Base-by-base conservation (phyloP, 257 asterid species). In the Nicotiana sylvestris region DNA sequence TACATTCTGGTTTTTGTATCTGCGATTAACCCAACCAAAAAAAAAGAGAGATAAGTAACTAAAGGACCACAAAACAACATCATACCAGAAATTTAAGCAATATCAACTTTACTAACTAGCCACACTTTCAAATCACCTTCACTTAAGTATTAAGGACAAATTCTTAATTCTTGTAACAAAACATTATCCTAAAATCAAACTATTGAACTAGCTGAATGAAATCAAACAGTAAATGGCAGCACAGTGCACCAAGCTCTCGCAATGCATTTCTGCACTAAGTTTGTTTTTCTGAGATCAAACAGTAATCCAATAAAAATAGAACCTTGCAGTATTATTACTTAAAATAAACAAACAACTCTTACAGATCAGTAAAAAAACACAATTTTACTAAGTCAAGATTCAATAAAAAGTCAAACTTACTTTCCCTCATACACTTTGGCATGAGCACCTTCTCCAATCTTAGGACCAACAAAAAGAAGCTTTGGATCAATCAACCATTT, bases 381-480 rank as follows among this genome's bases (percentile, higher is more conserved):
- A 82, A 85, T 81, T 69, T 33, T 80, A 74, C 76, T 60, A 76
- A 49, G 69, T 58, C 46, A 83, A 68, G 66, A 66, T 55, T 4
- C 46, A 64, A 9, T n/a, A 61, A 55, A 85, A 84, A 85, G 89
- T 87, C 51, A 88, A 87, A 93, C 98, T 92, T 86, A 93, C 98
- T 93, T 95, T 82, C 98, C 98, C 85, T 95, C 97, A 55, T 95
- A 95, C 58, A 95, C 98, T 86, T 95, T 95, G 83, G 98, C 98
- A 90, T 95, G 98, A 61, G 98, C 98, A 85, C 98, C 98, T 86
- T 95, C 98, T 85, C 98, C 98, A 87, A 95, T 91, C 92, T 95
- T 95, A 33, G 98, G 98, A 82, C 98, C 98, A 80, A 95, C 98
- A 80, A 92, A 88, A 32, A 93, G 98, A 86, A 88, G 92, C 88